phyloP scores from a whole-genome alignment of 306 rosid species.

The Corylus americana region DNA sequence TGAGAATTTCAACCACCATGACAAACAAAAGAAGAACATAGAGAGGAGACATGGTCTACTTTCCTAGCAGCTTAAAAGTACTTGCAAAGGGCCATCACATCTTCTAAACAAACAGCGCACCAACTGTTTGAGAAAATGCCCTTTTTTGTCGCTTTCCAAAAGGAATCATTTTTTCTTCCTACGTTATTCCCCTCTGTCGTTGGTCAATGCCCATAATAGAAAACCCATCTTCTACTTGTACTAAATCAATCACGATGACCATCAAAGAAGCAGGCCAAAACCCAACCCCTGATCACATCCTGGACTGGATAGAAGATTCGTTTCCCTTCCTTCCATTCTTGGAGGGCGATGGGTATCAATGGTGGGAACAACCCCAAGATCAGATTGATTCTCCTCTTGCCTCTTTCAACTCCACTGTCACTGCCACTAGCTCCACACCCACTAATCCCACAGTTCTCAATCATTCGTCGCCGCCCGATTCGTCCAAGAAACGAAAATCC shows the following conservation, averaged over 20 bases:
- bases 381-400: conserved; percentile 27
- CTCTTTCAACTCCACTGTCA: conserved; percentile 37
- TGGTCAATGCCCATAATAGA: conserved; percentile 51
- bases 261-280: conserved; percentile 56
- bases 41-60: conserved; percentile 51
- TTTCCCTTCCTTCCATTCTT: conserved; percentile 69
- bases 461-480: conserved; percentile 40
- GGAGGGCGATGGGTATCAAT: conserved; percentile 48
- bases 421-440: conserved; percentile 31
- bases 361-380: conserved; percentile 65
- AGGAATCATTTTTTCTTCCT: conserved; percentile 28
- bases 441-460: conserved; percentile 28
- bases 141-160: conserved; percentile 50
- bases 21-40: conserved; percentile 39
- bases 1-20: conserved; percentile 32
- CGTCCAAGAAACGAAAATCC: conserved; percentile 62
- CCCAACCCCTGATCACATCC: conserved; percentile 59
- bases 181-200: conserved; percentile 30
- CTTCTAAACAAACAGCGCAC: conserved; percentile 80
- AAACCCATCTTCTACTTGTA: not conserved
- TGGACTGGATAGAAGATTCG: conserved; percentile 82
- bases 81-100: conserved; percentile 66
- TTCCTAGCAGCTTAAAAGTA: conserved; percentile 29
- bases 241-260: conserved; percentile 39
- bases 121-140: conserved; percentile 63